These are phyloP conservation scores for Calonectria crousiana DNA, from an alignment of 2,329 filamentous ascomycete species.

Conservation along the genomic window DNA sequence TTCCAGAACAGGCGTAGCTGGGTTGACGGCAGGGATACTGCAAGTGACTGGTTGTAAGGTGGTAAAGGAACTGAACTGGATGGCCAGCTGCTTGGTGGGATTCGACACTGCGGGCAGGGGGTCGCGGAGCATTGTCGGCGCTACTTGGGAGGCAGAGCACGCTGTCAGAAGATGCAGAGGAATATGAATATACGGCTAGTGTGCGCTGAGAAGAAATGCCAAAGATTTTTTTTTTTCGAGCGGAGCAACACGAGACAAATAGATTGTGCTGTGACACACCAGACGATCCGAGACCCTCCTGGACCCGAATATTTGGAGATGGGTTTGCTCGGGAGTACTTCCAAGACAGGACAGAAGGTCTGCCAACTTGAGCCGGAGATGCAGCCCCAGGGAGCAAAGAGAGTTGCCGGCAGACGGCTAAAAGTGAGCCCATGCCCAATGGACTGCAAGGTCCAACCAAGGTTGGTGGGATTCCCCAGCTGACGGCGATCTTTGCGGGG, in stretches of 20 bases:
- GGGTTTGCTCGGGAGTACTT: background rate
- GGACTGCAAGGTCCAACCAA: slow-evolving; percentile 4
- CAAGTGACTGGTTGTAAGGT: slow-evolving; percentile 21
- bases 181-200: background rate
- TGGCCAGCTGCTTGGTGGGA: background rate
- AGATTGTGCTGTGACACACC: background rate
- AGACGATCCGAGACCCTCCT: background rate
- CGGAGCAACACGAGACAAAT: background rate
- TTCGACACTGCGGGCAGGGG: slow-evolving; percentile 14
- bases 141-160: slow-evolving; percentile 18
- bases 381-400: background rate
- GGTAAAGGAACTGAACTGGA: background rate
- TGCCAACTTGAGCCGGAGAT: background rate
- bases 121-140: slow-evolving; percentile 30
- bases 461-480: background rate
- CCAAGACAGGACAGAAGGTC: background rate
- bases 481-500: slow-evolving; percentile 32
- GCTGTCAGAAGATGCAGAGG: background rate
- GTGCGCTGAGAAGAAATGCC: background rate
- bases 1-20: slow-evolving; percentile 12
- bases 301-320: background rate
- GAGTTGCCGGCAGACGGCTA: slow-evolving; percentile 12
- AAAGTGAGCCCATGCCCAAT: slow-evolving; percentile 10
- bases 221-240: background rate
- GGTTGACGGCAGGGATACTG: slow-evolving; percentile 7